Conservation (phyloP, 148 eudicot genomes). For the Pharnaceum exiguum region DNA sequence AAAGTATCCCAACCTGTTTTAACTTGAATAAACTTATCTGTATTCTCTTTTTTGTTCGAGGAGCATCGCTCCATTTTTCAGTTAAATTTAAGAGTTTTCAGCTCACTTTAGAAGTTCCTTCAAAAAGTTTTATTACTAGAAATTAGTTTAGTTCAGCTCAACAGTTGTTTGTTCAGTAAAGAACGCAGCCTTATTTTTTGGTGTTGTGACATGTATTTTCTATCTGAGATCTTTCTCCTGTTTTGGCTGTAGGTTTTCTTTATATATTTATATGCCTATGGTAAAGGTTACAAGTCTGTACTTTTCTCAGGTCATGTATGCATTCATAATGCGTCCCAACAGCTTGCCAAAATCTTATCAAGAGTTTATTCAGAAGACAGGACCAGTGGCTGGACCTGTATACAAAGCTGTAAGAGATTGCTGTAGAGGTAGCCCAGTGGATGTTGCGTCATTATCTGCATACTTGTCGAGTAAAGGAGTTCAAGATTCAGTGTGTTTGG, state of each 20-base stretch:
- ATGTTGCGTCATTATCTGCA: constrained; percentile 69
- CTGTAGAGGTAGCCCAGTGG: constrained; percentile 81
- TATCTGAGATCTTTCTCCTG: no score
- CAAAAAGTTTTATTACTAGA: no score
- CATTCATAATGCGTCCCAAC: constrained; percentile 96
- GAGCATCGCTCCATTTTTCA: no score
- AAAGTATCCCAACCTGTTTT: no score
- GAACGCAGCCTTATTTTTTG: background rate
- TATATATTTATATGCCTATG: background rate
- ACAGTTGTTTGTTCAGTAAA: no score
- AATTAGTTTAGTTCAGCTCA: no score
- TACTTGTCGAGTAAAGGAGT: constrained; percentile 55
- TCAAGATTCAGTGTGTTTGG: constrained; percentile 36
- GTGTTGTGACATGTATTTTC: background rate
- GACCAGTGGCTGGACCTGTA: constrained; percentile 92
- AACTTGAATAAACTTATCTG: no score
- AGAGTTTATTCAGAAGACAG: constrained; percentile 96
- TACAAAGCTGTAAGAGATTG: constrained; percentile 92
- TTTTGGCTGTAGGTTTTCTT: background rate
- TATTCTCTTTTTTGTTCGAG: no score
- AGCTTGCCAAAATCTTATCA: constrained; percentile 95
- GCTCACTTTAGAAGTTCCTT: no score
- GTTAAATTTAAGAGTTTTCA: no score
- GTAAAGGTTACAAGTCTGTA: constrained; percentile 7
- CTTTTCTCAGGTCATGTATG: constrained; percentile 79